Base-by-base conservation (phyloP, 148 eudicot species). In the Fagopyrum tataricum region DNA sequence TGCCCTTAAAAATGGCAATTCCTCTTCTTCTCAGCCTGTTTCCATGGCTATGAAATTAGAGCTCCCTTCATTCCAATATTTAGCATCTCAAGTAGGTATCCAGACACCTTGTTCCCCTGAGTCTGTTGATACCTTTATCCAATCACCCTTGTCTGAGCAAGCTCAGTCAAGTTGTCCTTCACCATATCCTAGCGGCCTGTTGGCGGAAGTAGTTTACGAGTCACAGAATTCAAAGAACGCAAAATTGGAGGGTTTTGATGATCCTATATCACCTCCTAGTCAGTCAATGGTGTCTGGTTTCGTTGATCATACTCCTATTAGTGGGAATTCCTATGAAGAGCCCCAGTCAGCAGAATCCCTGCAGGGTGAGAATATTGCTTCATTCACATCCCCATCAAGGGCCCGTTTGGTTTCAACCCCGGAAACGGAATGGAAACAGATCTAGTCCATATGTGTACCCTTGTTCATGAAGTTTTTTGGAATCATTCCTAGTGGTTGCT, bases 1-100 rank as follows among this genome's bases (percentile, higher is more conserved):
- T 86, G 81, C 88, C 87, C 75, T 58, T 80, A 59, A 83, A 84
- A 86, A 88, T 88, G 89, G 96, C 86, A 86, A 90, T 75, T 74
- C 84, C 56, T 79, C 89, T 78, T 75, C 92, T 76, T 90, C 88
- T 58, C 85, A 86, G 85, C 87, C 96, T 74, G 21, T 74, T 68
- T 72, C 87, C 59, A 79, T 81, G 92, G 91, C 87, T 58, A 74
- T 76, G 96, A 90, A 88, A 89, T 24, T 74, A 82, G 93, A 88
- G 31, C 31, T 26, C 31, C 31, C 31, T 26, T 26, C 31, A 26
- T 2, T 26, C 31, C 31, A 26, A 26, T 82, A 75, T 72, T 67
- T 87, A 75, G 73, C 78, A 17, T 72, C 84, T 79, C 92, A 76
- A 72, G 86, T 37, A 52, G 85, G 85, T 75, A 72, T 76, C 68